Evolutionary conservation across 169 alveolate species (phyloP).

Genomic region (Perkinsus marinus): DNA sequence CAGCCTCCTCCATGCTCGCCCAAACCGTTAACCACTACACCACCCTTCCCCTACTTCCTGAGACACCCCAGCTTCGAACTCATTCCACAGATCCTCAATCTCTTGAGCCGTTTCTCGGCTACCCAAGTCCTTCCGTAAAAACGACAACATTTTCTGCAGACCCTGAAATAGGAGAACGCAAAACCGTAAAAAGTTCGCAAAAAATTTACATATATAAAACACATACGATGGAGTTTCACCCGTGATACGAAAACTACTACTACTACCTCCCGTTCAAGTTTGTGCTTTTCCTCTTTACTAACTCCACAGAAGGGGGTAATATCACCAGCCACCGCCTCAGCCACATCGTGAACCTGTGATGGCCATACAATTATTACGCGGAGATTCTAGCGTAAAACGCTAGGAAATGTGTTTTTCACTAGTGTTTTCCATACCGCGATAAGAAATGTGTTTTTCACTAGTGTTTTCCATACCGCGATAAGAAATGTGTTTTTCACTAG

Average conservation of each 20-base stretch:
- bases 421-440: too few species aligned
- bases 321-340: slow-evolving; percentile 22
- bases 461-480: too few species aligned
- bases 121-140: background rate
- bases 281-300: background rate
- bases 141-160: background rate
- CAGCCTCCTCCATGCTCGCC: background rate
- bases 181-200: too few species aligned
- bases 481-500: too few species aligned
- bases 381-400: background rate
- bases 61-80: slow-evolving; percentile 7
- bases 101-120: background rate
- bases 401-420: background rate
- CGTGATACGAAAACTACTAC: background rate
- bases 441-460: background rate
- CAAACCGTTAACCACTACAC: background rate
- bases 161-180: too few species aligned
- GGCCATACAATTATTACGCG: background rate
- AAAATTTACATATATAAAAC: too few species aligned
- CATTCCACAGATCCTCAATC: slow-evolving; percentile 10
- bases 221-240: too few species aligned
- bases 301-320: slow-evolving; percentile 16
- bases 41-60: background rate
- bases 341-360: slow-evolving; percentile 19
- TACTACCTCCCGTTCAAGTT: background rate